Conservation (phyloP, 345 rosid genomes). For the Punica granatum region DNA sequence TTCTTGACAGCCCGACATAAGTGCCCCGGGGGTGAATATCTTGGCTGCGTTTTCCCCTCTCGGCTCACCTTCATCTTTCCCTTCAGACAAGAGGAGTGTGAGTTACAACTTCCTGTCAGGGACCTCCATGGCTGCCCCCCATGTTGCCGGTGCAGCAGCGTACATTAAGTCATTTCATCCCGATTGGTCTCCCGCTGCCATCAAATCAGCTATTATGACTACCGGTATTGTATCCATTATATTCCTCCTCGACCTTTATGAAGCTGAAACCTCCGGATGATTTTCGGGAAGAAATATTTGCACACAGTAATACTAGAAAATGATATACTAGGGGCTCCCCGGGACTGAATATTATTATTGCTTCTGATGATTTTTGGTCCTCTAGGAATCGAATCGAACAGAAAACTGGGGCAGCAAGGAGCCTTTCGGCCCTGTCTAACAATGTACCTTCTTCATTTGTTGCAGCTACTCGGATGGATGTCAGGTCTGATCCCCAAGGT, state of each 20-base stretch:
- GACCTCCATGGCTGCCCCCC: slow-evolving; percentile 63
- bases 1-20: neutral
- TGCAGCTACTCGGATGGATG: neutral
- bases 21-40: slow-evolving; percentile 1
- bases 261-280: too few relatives aligned
- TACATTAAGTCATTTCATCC: slow-evolving; percentile 39
- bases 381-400: too few relatives aligned
- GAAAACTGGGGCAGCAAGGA: too few relatives aligned
- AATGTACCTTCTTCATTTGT: neutral
- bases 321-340: too few relatives aligned
- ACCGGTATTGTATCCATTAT: slow-evolving; percentile 31
- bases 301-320: too few relatives aligned
- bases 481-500: neutral
- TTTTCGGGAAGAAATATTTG: neutral
- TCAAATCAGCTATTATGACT: slow-evolving; percentile 59
- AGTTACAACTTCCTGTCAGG: slow-evolving; percentile 28
- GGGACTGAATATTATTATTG: too few relatives aligned
- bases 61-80: slow-evolving; percentile 12
- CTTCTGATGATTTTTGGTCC: too few relatives aligned
- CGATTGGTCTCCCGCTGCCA: slow-evolving; percentile 54
- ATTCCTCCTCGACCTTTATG: neutral
- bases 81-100: slow-evolving; percentile 19
- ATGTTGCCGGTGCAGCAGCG: slow-evolving; percentile 39
- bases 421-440: neutral
- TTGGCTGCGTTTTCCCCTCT: slow-evolving; percentile 2